Percentiles rank a stretch among this genome's conserved stretches.
phyloP scores from a whole-genome alignment of 1,284 basidiomycete genomes.

The Mixia osmundae region DNA sequence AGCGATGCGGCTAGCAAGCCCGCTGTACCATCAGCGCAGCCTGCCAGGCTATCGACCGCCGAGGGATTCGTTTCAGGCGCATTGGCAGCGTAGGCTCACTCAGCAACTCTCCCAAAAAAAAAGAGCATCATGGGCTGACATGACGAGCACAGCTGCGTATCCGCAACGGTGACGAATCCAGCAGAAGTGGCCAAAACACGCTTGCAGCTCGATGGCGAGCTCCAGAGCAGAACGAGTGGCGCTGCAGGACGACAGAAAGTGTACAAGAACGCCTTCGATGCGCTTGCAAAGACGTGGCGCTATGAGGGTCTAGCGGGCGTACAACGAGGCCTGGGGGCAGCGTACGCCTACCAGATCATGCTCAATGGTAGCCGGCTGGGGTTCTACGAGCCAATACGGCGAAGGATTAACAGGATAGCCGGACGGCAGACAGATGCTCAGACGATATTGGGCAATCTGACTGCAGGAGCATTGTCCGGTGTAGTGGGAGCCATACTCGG shows the following conservation, averaged over 20 bases:
- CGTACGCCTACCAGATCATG: slow-evolving; percentile 85
- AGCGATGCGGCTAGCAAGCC: too few species aligned
- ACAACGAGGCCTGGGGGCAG: slow-evolving; percentile 71
- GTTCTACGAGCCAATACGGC: slow-evolving; percentile 84
- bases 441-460: slow-evolving; percentile 11
- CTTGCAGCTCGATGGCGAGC: slow-evolving; percentile 78
- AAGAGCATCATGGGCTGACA: too few species aligned
- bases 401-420: slow-evolving; percentile 39
- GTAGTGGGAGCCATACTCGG: slow-evolving; percentile 42
- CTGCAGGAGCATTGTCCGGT: slow-evolving; percentile 11
- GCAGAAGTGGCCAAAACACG: slow-evolving; percentile 77
- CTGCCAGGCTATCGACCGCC: too few species aligned
- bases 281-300: slow-evolving; percentile 64
- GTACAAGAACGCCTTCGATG: slow-evolving; percentile 73
- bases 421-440: slow-evolving; percentile 25
- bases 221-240: slow-evolving; percentile 21
- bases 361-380: slow-evolving; percentile 86
- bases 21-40: too few species aligned
- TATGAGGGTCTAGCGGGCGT: slow-evolving; percentile 76
- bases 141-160: background rate
- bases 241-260: slow-evolving; percentile 29
- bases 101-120: slow-evolving; percentile 11
- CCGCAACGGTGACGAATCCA: slow-evolving; percentile 14
- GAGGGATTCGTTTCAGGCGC: slow-evolving; percentile 72
- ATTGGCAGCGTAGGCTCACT: slow-evolving; percentile 64